Evolutionary conservation across 495 filamentous ascomycete genomes (phyloP).

Genomic region (Physcia stellaris): DNA sequence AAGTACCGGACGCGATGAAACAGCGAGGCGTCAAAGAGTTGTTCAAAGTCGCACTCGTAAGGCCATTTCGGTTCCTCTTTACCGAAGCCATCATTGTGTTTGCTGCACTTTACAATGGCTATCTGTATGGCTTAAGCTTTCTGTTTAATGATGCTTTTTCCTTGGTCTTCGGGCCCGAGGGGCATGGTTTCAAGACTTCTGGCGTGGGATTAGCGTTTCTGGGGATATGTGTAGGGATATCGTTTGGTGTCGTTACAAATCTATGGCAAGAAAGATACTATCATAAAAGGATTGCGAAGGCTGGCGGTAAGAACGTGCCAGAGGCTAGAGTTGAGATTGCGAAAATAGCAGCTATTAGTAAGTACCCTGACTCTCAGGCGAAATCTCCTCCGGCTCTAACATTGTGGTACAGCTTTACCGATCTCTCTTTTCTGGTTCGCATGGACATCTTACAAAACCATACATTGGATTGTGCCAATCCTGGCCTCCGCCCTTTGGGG

Average conservation of each 20-base stretch:
- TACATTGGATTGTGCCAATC: conserved; percentile 37
- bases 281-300: too few relatives aligned
- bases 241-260: too few relatives aligned
- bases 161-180: conserved; percentile 29
- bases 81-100: conserved; percentile 26
- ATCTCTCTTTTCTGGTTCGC: conserved; percentile 35
- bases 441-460: conserved; percentile 28
- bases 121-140: conserved; percentile 26
- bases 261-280: too few relatives aligned
- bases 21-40: conserved; percentile 12
- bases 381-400: not conserved
- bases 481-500: conserved; percentile 29
- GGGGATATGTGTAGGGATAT: too few relatives aligned
- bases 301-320: conserved; percentile 20
- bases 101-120: conserved; percentile 23
- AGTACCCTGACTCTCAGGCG: not conserved
- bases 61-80: conserved; percentile 25
- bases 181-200: too few relatives aligned
- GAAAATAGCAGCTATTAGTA: conserved; percentile 15
- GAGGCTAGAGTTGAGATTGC: conserved; percentile 25
- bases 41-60: conserved; percentile 18
- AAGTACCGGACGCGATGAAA: conserved; percentile 14
- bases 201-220: too few relatives aligned
- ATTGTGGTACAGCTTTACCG: conserved; percentile 15
- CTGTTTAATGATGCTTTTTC: conserved; percentile 30